These are phyloP conservation scores for Orbilia brochopaga DNA, from an alignment of 2,329 filamentous ascomycete species.

Conservation along the genomic window DNA sequence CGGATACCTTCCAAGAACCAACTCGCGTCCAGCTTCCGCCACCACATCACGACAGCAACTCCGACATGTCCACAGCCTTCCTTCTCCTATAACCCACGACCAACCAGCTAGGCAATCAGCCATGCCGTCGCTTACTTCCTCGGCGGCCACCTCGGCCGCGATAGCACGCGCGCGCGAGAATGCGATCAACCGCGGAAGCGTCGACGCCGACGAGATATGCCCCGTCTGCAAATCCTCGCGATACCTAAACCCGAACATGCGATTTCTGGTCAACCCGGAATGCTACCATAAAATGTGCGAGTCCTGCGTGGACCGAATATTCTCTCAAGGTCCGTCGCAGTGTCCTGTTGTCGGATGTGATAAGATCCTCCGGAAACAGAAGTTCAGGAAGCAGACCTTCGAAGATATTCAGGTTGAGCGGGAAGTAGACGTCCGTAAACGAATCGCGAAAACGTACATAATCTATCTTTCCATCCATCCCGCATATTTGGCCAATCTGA, in stretches of 20 bases:
- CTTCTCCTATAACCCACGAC: slow-evolving; percentile 4
- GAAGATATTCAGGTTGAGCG: slow-evolving; percentile 85
- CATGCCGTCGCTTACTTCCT: slow-evolving; percentile 32
- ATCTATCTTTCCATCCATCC: not conserved
- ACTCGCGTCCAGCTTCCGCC: slow-evolving; percentile 12
- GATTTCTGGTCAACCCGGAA: slow-evolving; percentile 95
- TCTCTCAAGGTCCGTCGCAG: slow-evolving; percentile 85
- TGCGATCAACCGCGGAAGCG: slow-evolving; percentile 42
- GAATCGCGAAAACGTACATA: slow-evolving; percentile 69
- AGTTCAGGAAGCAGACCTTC: slow-evolving; percentile 88
- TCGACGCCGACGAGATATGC: slow-evolving; percentile 71
- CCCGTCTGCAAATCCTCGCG: slow-evolving; percentile 96
- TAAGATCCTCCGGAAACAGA: slow-evolving; percentile 81
- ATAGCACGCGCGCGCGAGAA: slow-evolving; percentile 47
- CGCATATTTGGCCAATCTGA: no score
- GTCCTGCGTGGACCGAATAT: slow-evolving; percentile 92
- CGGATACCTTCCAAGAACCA: no score
- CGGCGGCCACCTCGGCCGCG: slow-evolving; percentile 25
- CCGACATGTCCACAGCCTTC: slow-evolving; percentile 22
- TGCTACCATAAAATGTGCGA: slow-evolving; percentile 99
- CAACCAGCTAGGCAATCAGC: not conserved
- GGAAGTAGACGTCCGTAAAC: slow-evolving; percentile 86
- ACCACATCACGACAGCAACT: not conserved
- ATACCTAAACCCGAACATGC: slow-evolving; percentile 92
- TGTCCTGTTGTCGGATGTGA: slow-evolving; percentile 90